These are phyloP conservation scores for Chytriomyces sp. DNA, from an alignment of 192 early-diverging fungal genomes.

Conservation along the genomic window DNA sequence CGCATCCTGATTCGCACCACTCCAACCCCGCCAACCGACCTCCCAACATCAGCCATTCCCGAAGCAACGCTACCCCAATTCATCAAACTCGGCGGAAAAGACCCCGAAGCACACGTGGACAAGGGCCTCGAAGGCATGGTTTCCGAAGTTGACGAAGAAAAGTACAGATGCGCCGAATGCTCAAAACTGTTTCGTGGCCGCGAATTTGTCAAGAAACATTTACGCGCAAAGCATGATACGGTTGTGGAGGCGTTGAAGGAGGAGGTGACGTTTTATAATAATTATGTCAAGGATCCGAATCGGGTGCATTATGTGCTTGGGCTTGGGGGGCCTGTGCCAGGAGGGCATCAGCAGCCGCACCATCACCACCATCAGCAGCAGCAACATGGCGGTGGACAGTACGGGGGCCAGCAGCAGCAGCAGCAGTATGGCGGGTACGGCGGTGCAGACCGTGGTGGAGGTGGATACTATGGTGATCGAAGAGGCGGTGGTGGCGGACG, in stretches of 20 bases:
- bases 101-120: conserved; percentile 51
- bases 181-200: conserved; percentile 93
- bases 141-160: conserved; percentile 75
- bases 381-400: conserved; percentile 2
- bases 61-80: conserved; percentile 13
- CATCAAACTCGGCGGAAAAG: conserved; percentile 46
- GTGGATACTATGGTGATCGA: conserved; percentile 24
- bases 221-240: conserved; percentile 85
- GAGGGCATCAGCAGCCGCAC: conserved; percentile 24
- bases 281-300: conserved; percentile 85
- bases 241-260: conserved; percentile 64
- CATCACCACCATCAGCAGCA: conserved; percentile 4
- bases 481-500: neutral
- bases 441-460: conserved; percentile 16
- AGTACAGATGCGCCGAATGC: conserved; percentile 88
- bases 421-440: conserved; percentile 35
- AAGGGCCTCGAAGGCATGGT: conserved; percentile 56
- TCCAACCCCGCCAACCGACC: conserved; percentile 29
- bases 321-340: conserved; percentile 33
- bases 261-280: conserved; percentile 84
- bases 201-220: conserved; percentile 94
- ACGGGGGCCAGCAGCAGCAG: neutral
- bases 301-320: conserved; percentile 54
- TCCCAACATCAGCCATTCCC: conserved; percentile 3
- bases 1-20: conserved; percentile 58